phyloP scores from a whole-genome alignment of 768 basidiomycete genomes.

The Suillus subluteus region DNA sequence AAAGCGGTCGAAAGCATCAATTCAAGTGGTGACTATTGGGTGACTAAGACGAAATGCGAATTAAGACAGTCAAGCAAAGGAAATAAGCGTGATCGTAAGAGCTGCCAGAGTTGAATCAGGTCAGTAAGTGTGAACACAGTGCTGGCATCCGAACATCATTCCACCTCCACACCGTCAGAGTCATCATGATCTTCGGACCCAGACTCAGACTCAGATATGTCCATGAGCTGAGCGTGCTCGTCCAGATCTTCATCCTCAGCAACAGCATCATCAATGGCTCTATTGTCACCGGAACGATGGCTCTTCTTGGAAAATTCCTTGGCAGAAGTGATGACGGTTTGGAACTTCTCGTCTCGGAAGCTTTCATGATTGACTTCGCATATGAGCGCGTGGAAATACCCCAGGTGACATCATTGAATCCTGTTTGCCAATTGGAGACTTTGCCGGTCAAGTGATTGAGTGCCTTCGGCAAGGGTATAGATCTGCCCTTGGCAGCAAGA shows the following conservation, averaged over 20 bases:
- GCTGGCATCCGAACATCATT: too few species aligned
- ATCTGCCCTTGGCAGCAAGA: neutral
- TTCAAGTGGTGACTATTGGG: too few species aligned
- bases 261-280: neutral
- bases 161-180: too few species aligned
- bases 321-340: neutral
- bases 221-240: neutral
- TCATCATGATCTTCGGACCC: neutral
- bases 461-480: neutral
- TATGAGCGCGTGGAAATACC: neutral
- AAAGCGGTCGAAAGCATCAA: too few species aligned
- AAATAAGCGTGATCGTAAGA: too few species aligned
- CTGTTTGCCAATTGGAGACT: neutral
- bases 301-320: neutral
- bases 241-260: neutral
- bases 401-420: neutral
- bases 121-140: too few species aligned
- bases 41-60: too few species aligned
- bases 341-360: neutral
- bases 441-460: neutral
- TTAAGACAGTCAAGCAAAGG: too few species aligned
- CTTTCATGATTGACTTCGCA: neutral
- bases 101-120: too few species aligned
- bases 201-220: neutral
- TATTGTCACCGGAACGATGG: neutral